A percentile compares a stretch with the other conserved stretches of the same genome.
These are phyloP conservation scores for Alternaria sp. DNA, from an alignment of 2,329 filamentous ascomycete genomes.

Conservation along the genomic window DNA sequence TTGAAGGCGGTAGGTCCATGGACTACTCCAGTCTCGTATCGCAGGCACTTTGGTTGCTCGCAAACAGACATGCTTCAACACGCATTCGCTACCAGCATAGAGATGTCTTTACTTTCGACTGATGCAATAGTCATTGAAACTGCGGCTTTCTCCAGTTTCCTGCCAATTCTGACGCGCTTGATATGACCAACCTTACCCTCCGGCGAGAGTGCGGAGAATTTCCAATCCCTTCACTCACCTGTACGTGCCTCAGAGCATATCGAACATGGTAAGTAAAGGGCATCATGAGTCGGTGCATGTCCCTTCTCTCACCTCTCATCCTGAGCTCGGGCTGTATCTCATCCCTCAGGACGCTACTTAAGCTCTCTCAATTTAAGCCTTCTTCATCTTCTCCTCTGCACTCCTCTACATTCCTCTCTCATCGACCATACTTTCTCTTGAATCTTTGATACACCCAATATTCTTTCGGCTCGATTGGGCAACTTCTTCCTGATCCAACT, in stretches of 20 bases:
- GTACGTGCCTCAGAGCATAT: not conserved
- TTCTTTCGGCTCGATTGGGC: not conserved
- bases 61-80: not conserved
- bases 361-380: not conserved
- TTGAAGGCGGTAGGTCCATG: not conserved
- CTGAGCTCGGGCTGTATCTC: not conserved
- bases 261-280: not conserved
- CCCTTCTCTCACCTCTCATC: not conserved
- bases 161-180: not conserved
- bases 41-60: not conserved
- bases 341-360: not conserved
- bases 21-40: not conserved
- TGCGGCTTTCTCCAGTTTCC: not conserved
- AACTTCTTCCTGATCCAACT: not conserved
- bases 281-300: not conserved
- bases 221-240: not conserved
- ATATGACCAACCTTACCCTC: not conserved
- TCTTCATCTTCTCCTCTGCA: not conserved
- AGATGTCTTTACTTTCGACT: not conserved
- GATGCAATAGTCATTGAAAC: not conserved
- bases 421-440: not conserved
- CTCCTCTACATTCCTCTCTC: not conserved
- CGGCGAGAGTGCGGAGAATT: not conserved
- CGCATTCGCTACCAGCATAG: not conserved
- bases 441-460: not conserved